Base-by-base conservation (phyloP, 2,329 filamentous ascomycete genomes). In the Aspergillus uvarum region DNA sequence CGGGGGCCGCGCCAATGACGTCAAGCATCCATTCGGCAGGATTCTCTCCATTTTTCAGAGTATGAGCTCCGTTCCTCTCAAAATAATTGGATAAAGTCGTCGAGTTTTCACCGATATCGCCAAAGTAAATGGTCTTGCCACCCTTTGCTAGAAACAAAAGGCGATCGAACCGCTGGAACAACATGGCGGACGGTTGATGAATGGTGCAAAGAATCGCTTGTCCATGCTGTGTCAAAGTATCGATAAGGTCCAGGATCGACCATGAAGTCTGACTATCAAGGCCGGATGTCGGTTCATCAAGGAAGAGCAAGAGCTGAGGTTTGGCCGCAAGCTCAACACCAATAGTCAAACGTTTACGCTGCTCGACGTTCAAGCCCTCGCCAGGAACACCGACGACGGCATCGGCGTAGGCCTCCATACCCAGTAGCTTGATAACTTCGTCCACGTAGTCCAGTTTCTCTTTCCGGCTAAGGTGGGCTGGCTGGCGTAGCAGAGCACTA, bases 181-280 rank as follows among this genome's bases (percentile, higher is more conserved):
- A 82, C 83, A 96, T 92, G 47, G 92, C 92, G 14, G 91, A 96
- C 12, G 93, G 93, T 76, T 97, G 93, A 75, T 97, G 93, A 62
- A 97, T 96, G 0, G 93, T 97, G 79, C 92, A 96, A n/a, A 97
- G 86, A 76, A 97, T 91, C 54, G 94, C 92, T 73, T 95, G 91
- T 19, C 93, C 93, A 62, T 87, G 89, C 74, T 94, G 89, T 68
- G 92, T 92, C 29, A 97, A 83, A 77, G 95, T 96, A 76, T 95
- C 89, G 38, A 97, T 84, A 11, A 96, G 84, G 72, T 91, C 88
- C 48, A 92, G 83, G 71, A 96, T 96, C 64, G 91, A 90, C 91
- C 91, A 96, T 0, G 92, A 94, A 1, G 92, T 96, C 75, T 96
- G 92, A 69, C 87, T 91, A 76, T 97, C 93, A 16, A 97, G 86